phyloP scores from a whole-genome alignment of 2,329 filamentous ascomycete species.

The Dendryphion nanum region DNA sequence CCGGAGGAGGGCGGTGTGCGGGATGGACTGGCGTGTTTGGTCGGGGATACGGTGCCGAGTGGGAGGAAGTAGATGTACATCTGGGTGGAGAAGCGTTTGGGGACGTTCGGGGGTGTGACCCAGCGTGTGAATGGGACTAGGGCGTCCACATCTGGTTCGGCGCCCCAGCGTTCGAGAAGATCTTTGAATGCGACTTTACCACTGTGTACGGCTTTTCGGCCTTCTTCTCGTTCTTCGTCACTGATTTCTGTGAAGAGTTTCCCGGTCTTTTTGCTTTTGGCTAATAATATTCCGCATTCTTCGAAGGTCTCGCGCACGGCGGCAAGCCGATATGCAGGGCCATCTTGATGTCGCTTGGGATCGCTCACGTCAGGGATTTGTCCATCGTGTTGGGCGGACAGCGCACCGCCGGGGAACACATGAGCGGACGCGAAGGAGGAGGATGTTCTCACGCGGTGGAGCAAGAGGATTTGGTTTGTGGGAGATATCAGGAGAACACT shows the following conservation, averaged over 20 bases:
- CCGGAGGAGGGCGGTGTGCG: slow-evolving; percentile 30
- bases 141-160: slow-evolving; percentile 62
- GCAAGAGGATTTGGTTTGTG: slow-evolving; percentile 79
- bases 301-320: slow-evolving; percentile 93
- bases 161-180: slow-evolving; percentile 61
- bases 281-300: slow-evolving; percentile 85
- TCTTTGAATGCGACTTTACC: slow-evolving; percentile 64
- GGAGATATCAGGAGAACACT: slow-evolving; percentile 86
- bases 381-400: slow-evolving; percentile 76
- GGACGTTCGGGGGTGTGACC: slow-evolving; percentile 74
- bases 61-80: slow-evolving; percentile 96
- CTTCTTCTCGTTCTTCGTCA: slow-evolving; percentile 60
- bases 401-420: slow-evolving; percentile 90
- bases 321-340: slow-evolving; percentile 71
- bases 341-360: slow-evolving; percentile 65
- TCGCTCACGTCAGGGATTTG: slow-evolving; percentile 50
- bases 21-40: slow-evolving; percentile 28
- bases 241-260: slow-evolving; percentile 60
- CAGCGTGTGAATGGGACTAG: slow-evolving; percentile 85
- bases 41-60: slow-evolving; percentile 37
- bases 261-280: slow-evolving; percentile 51
- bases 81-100: slow-evolving; percentile 84
- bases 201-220: slow-evolving; percentile 66
- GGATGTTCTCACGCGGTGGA: slow-evolving; percentile 81
- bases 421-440: slow-evolving; percentile 86